phyloP scores from a whole-genome alignment of 345 rosid species.

The Citrus reticulata region DNA sequence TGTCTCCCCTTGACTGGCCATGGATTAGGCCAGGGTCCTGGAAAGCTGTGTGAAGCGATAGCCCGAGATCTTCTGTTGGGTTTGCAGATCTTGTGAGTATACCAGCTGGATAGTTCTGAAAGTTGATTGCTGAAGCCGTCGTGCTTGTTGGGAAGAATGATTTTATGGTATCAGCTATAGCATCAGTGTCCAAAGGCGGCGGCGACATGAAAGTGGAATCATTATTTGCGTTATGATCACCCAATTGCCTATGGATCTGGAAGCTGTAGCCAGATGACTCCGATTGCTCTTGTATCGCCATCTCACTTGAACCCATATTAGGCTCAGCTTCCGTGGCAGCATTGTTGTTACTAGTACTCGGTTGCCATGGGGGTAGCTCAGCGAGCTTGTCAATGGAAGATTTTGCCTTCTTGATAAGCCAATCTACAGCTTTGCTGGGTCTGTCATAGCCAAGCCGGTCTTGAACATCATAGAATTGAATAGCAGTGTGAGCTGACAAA shows the following conservation, averaged over 20 bases:
- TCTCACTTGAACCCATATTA: slow-evolving; percentile 28
- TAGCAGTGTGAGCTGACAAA: slow-evolving; percentile 81
- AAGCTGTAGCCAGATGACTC: slow-evolving; percentile 43
- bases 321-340: slow-evolving; percentile 12
- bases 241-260: slow-evolving; percentile 37
- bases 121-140: slow-evolving; percentile 40
- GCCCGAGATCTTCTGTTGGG: slow-evolving; percentile 55
- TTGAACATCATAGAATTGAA: slow-evolving; percentile 86
- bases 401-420: slow-evolving; percentile 83
- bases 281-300: slow-evolving; percentile 31
- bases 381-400: slow-evolving; percentile 70
- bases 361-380: slow-evolving; percentile 42
- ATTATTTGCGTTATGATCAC: slow-evolving; percentile 24
- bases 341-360: not conserved
- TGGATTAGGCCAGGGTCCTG: slow-evolving; percentile 29
- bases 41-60: slow-evolving; percentile 53
- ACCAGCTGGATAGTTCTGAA: slow-evolving; percentile 53
- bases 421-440: slow-evolving; percentile 88
- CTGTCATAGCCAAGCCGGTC: slow-evolving; percentile 83
- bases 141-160: slow-evolving; percentile 67
- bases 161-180: slow-evolving; percentile 48
- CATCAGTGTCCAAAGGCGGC: slow-evolving; percentile 34
- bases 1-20: slow-evolving; percentile 32
- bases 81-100: slow-evolving; percentile 44
- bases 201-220: slow-evolving; percentile 32